A percentile compares a stretch with the other conserved stretches of the same genome.
phyloP scores from a whole-genome alignment of 306 rosid genomes.

The Malus domestica region DNA sequence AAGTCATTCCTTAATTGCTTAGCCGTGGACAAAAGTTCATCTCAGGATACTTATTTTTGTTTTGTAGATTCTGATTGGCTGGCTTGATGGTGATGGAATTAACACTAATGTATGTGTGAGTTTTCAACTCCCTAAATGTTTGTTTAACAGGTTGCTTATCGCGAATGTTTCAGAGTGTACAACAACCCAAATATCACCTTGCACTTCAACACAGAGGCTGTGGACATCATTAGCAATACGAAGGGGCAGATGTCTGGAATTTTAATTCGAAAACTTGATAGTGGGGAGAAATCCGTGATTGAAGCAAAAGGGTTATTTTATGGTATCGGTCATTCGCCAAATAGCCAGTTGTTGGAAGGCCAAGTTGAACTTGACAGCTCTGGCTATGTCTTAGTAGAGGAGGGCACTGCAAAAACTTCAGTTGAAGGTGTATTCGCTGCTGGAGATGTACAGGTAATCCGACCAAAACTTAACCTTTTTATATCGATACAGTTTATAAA shows the following conservation, averaged over 20 bases:
- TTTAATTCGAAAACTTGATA: conserved; percentile 56
- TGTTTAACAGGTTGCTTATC: conserved; percentile 99
- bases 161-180: conserved; percentile 98
- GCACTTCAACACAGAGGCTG: conserved; percentile 87
- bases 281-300: conserved; percentile 63
- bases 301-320: conserved; percentile 88
- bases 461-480: not conserved
- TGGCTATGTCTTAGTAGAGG: conserved; percentile 69
- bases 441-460: conserved; percentile 89
- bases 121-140: conserved; percentile 94
- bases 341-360: conserved; percentile 72
- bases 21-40: not conserved
- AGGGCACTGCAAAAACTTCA: conserved; percentile 70
- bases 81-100: conserved; percentile 29
- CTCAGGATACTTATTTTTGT: not conserved
- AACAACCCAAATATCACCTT: conserved; percentile 79
- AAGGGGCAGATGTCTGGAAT: conserved; percentile 91
- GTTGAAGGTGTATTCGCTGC: conserved; percentile 91
- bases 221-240: conserved; percentile 82
- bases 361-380: conserved; percentile 72
- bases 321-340: conserved; percentile 93
- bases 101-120: conserved; percentile 64
- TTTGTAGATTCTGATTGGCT: conserved; percentile 11
- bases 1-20: not conserved
- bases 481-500: not conserved